Percentiles rank a stretch among this genome's conserved stretches.
Conservation (phyloP, 2,329 filamentous ascomycete genomes). For the Aspergillus pseudoglaucus region DNA sequence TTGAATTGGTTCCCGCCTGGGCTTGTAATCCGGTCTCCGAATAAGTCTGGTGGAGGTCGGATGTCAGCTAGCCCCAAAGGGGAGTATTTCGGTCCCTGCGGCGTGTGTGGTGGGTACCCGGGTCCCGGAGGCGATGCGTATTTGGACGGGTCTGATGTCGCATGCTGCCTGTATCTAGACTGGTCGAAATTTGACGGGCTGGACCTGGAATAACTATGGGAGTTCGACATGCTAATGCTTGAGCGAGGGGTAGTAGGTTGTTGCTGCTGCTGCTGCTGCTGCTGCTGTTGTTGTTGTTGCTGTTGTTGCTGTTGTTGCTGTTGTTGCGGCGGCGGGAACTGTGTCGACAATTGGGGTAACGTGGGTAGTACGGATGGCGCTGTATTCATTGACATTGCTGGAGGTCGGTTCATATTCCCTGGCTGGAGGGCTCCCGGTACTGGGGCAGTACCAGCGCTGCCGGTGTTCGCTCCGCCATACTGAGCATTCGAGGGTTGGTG, state of each 20-base stretch:
- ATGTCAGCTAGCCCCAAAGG: conserved; percentile 90
- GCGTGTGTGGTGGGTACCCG: conserved; percentile 48
- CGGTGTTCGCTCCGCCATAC: conserved; percentile 38
- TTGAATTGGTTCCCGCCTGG: conserved; percentile 57
- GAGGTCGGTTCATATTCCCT: conserved; percentile 47
- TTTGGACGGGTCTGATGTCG: conserved; percentile 59
- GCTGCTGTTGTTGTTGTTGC: conserved; percentile 23
- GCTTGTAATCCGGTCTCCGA: conserved; percentile 64
- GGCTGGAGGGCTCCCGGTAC: conserved; percentile 58
- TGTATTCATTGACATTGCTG: conserved; percentile 49
- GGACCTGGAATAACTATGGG: conserved; percentile 75
- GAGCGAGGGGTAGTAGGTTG: conserved; percentile 50
- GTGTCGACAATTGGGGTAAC: conserved; percentile 44
- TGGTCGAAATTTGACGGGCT: conserved; percentile 63
- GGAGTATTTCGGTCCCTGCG: conserved; percentile 64
- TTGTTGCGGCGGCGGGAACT: conserved; percentile 34
- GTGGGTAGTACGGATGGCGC: conserved; percentile 54
- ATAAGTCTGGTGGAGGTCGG: conserved; percentile 71
- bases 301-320: conserved; percentile 19
- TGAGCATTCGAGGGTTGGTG: conserved; percentile 51
- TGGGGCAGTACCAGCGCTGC: conserved; percentile 24
- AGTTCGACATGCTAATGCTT: conserved; percentile 55
- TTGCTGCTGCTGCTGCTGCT: not conserved
- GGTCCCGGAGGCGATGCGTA: conserved; percentile 46
- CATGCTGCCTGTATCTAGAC: conserved; percentile 57